Evolutionary conservation across 192 early-diverging fungal species (phyloP).

Genomic region (Dimargaris xerosporica): DNA sequence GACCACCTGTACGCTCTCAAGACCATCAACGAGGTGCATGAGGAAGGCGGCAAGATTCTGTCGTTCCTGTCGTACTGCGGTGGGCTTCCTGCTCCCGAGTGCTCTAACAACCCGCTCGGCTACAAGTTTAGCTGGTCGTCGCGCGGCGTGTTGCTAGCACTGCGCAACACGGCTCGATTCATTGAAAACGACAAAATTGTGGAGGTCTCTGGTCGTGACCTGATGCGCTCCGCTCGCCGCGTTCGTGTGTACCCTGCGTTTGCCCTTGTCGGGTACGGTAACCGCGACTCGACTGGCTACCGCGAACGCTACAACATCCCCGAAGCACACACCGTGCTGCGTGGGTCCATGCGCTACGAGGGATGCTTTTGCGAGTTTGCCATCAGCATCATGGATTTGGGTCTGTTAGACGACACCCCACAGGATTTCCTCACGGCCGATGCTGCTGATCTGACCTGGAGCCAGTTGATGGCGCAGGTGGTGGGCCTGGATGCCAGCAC

Average conservation of each 20-base stretch:
- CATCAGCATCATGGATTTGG: conserved; percentile 57
- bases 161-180: conserved; percentile 69
- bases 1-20: conserved; percentile 96
- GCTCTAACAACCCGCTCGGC: conserved; percentile 73
- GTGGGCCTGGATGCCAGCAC: conserved; percentile 24
- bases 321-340: conserved; percentile 77
- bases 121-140: conserved; percentile 97
- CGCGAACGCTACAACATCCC: conserved; percentile 71
- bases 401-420: conserved; percentile 47
- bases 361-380: conserved; percentile 87
- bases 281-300: conserved; percentile 86
- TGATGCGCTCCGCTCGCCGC: conserved; percentile 34
- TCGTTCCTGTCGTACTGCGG: conserved; percentile 97
- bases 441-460: conserved; percentile 9
- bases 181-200: conserved; percentile 55
- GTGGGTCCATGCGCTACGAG: conserved; percentile 85
- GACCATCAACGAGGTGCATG: conserved; percentile 76
- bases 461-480: conserved; percentile 24
- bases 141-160: conserved; percentile 78
- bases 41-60: conserved; percentile 42
- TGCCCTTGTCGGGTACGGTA: conserved; percentile 84
- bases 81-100: conserved; percentile 84
- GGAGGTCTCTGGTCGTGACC: conserved; percentile 48
- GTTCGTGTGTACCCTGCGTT: conserved; percentile 78
- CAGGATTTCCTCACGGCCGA: no score